Conservation (phyloP, 331 rosid species). For the Phaseolus coccineus region DNA sequence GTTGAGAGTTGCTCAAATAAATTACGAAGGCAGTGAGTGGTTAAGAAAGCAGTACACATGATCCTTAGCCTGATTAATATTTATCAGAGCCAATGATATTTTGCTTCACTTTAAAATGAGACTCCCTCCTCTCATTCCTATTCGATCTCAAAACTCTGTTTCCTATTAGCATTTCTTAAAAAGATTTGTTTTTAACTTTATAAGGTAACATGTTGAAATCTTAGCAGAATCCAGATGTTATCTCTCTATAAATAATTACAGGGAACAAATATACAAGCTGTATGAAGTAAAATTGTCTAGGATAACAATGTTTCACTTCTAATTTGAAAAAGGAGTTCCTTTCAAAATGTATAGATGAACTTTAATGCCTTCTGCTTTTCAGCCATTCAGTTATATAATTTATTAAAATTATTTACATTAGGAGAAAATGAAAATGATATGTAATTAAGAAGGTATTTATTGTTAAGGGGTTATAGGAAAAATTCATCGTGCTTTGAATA, state of each 20-base stretch:
- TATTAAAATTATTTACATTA: background rate
- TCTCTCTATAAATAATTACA: background rate
- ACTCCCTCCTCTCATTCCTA: background rate
- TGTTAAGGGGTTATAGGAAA: background rate
- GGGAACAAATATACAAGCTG: background rate
- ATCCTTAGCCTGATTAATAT: background rate
- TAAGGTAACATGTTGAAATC: background rate
- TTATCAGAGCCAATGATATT: background rate
- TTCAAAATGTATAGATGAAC: background rate
- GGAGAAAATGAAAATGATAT: background rate
- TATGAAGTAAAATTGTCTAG: background rate
- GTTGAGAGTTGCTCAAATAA: background rate
- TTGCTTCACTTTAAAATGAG: slow-evolving; percentile 6
- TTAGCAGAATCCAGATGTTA: background rate
- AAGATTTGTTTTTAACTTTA: background rate
- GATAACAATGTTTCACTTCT: background rate
- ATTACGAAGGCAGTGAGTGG: background rate
- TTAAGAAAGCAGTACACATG: background rate
- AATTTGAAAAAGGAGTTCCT: background rate
- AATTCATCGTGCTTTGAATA: background rate
- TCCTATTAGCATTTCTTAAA: background rate
- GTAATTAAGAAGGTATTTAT: background rate
- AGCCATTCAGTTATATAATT: background rate
- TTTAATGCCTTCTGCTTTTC: slow-evolving; percentile 9
- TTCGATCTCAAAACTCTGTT: background rate